A percentile compares a stretch with the other conserved stretches of the same genome.
Evolutionary conservation across 805 yeast genomes (phyloP).

Genomic region (Starmerella vaccinii): DNA sequence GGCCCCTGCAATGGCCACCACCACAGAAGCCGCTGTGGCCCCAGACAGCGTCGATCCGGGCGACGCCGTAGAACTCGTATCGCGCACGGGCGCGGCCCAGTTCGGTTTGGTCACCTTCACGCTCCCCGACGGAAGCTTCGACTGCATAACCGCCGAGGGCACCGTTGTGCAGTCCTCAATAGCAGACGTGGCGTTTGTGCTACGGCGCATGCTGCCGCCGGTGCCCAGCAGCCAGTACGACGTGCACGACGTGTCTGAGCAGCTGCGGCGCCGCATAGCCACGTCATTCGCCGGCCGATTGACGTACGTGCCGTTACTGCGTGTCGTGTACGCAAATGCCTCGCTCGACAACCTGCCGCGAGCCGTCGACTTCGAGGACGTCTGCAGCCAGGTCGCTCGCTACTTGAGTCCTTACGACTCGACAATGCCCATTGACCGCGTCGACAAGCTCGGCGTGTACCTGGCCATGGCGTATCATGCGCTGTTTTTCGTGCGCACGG

Average conservation of each 20-base stretch:
- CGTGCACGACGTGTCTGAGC: neutral
- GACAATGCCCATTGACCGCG: neutral
- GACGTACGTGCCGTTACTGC: constrained; percentile 7
- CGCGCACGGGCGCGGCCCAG: constrained; percentile 10
- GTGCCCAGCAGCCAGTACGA: constrained; percentile 1
- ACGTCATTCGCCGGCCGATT: neutral
- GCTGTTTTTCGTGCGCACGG: constrained; percentile 14
- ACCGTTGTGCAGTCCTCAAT: neutral
- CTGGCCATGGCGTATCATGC: constrained; percentile 15
- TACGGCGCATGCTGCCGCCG: constrained; percentile 11
- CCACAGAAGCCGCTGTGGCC: too few species aligned
- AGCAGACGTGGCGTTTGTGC: constrained; percentile 13
- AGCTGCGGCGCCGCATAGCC: neutral
- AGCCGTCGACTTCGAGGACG: constrained; percentile 16
- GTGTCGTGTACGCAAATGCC: constrained; percentile 14
- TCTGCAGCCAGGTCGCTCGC: constrained; percentile 3
- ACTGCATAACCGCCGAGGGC: constrained; percentile 14
- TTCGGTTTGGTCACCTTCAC: constrained; percentile 23
- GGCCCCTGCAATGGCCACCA: too few species aligned
- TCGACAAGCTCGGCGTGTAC: constrained; percentile 15
- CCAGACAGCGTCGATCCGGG: constrained; percentile 19
- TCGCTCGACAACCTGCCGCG: constrained; percentile 7
- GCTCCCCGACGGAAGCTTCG: constrained; percentile 14
- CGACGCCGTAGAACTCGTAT: constrained; percentile 20
- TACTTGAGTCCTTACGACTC: neutral